Evolutionary conservation across 2,329 filamentous ascomycete genomes (phyloP), one percentile per base, ranked within the genome.

Genomic region (Kalaharituber pfeilii): DNA sequence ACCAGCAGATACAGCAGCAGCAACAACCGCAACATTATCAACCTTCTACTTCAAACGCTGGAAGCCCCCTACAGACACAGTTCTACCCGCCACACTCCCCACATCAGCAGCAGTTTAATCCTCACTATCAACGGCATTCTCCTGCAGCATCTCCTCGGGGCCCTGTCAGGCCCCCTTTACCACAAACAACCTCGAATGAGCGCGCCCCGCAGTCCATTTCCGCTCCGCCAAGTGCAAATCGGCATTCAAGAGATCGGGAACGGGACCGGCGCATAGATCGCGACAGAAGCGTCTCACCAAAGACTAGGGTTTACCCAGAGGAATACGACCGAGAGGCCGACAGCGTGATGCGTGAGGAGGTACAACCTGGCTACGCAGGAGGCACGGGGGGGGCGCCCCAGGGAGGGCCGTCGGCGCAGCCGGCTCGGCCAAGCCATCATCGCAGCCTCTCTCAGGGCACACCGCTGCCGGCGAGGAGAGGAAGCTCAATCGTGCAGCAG

Each of bases 231-330:
- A 58, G 56, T 53, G 55, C 53, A 49, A 54, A 42, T 29, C 57
- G 42, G 54, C 54, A 52, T 52, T 53, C 57, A 53, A 53, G 5
- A 51, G 57, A 33, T 51, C 66, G 69, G 44, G 71, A 74, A 55
- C 74, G 75, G 44, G 73, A 74, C 50, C 74, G 74, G 59, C 81
- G 86, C 53, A 76, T 82, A 63, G 83, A 84, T 57, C 72, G 76
- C 50, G 85, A 81, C 65, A 67, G 82, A 52, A 88, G 83, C 64
- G 78, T 89, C 51, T 89, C 84, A 66, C 85, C 86, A 27, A 87
- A 86, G 69, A 86, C 84, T 30, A 73, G 76, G 59, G 70, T 81
- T 15, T 70, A 73, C 49, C 52, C 57, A 49, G 62, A 62, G 54
- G 53, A 60, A 49, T 50, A 53, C 39, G 52, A 51, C 2, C 33